These are phyloP conservation scores for Colletotrichum kahawae DNA, from an alignment of 2,329 filamentous ascomycete species.

Conservation along the genomic window DNA sequence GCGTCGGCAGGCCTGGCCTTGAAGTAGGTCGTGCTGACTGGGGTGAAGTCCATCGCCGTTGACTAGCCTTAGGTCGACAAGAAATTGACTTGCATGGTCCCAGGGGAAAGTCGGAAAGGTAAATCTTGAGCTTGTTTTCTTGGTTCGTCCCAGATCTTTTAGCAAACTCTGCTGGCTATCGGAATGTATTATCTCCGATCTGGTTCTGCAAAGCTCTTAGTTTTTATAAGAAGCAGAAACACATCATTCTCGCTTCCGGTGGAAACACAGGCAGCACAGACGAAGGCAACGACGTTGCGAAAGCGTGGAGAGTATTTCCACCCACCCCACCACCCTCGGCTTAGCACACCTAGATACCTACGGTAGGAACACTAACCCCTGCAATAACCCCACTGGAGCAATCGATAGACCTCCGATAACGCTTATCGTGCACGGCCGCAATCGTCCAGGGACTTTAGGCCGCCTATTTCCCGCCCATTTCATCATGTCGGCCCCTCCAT, in stretches of 20 bases:
- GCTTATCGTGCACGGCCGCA: neutral
- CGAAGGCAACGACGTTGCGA: neutral
- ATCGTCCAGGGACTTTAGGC: neutral
- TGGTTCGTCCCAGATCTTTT: neutral
- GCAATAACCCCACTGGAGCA: neutral
- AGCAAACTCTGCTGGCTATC: neutral
- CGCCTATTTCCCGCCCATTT: neutral
- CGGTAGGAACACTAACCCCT: neutral
- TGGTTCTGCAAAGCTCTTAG: neutral
- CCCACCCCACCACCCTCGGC: neutral
- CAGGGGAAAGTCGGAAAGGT: neutral
- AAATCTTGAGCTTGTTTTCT: neutral
- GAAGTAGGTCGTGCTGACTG: slow-evolving; percentile 57
- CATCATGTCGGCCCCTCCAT: slow-evolving; percentile 7
- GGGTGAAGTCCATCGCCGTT: slow-evolving; percentile 59
- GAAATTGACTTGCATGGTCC: neutral
- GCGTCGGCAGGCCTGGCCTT: slow-evolving; percentile 41
- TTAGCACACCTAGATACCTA: neutral
- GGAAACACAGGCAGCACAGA: neutral
- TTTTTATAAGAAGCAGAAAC: neutral
- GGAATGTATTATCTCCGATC: neutral
- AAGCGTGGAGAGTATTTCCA: neutral
- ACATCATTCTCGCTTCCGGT: neutral
- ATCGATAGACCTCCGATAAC: neutral
- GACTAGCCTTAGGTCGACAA: neutral